Conservation (phyloP, 305 asterid species). For the Monarda citriodora region DNA sequence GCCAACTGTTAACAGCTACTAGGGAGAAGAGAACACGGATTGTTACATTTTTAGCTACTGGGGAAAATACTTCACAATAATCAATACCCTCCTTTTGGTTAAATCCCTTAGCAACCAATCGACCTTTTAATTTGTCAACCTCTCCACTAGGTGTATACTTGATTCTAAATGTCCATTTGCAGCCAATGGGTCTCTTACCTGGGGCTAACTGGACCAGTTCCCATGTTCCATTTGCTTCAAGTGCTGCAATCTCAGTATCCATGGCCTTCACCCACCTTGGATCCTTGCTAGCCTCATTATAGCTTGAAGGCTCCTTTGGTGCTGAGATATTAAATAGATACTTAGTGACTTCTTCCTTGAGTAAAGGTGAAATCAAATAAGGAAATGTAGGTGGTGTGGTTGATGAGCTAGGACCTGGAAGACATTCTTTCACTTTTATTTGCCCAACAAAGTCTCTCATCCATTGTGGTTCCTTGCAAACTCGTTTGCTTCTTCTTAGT, state of each 20-base stretch:
- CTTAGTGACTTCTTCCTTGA: background rate
- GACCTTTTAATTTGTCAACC: background rate
- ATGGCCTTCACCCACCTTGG: background rate
- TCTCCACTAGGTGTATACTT: background rate
- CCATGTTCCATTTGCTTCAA: background rate
- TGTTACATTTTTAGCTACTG: too few species aligned
- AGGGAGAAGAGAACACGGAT: too few species aligned
- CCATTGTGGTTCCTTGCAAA: too few species aligned
- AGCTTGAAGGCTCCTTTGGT: background rate
- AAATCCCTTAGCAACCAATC: background rate
- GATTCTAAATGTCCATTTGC: background rate
- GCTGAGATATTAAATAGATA: too few species aligned
- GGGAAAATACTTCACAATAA: too few species aligned
- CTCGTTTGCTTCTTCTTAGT: too few species aligned
- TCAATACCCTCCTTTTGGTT: background rate
- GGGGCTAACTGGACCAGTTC: background rate
- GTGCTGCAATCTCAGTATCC: background rate
- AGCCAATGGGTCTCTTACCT: background rate
- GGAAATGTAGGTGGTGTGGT: background rate
- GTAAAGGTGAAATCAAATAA: background rate
- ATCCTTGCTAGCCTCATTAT: background rate
- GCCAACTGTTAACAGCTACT: too few species aligned
- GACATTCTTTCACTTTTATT: too few species aligned
- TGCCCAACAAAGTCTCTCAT: too few species aligned
- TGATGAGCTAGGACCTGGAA: too few species aligned